Percentiles rank a stretch among this genome's conserved stretches.
These are phyloP conservation scores for Skeletonema potamos DNA, from an alignment of 108 stramenopile genomes.

Conservation along the genomic window DNA sequence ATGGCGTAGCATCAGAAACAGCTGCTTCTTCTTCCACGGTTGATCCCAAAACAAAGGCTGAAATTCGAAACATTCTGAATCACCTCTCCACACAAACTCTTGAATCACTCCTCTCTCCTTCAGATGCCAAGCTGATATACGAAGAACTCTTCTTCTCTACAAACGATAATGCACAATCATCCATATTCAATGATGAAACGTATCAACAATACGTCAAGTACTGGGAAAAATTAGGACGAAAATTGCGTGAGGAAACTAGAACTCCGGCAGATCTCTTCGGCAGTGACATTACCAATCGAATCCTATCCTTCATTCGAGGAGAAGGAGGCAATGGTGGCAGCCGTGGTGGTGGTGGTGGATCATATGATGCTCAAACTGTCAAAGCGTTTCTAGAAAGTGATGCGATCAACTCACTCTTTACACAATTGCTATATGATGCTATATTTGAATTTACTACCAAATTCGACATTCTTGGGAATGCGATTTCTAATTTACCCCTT, in stretches of 20 bases:
- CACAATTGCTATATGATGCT: conserved; percentile 61
- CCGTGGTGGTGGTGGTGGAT: conserved; percentile 16
- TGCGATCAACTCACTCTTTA: conserved; percentile 63
- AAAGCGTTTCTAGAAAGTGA: conserved; percentile 58
- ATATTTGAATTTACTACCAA: conserved; percentile 68
- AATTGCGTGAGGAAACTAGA: conserved; percentile 44
- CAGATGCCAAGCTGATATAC: conserved; percentile 48
- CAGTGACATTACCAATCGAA: conserved; percentile 49
- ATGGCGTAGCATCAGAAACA: too few relatives aligned
- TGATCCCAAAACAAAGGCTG: conserved; percentile 5
- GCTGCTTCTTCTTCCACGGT: not conserved
- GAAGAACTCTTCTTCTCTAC: conserved; percentile 44
- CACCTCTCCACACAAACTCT: conserved; percentile 43
- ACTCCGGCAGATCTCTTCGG: conserved; percentile 52
- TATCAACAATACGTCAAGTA: conserved; percentile 47
- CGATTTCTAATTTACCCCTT: conserved; percentile 55
- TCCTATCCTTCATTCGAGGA: conserved; percentile 45
- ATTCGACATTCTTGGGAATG: conserved; percentile 68
- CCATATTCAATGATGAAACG: conserved; percentile 44
- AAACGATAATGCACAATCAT: conserved; percentile 10
- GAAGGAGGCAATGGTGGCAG: conserved; percentile 12
- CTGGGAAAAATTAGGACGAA: conserved; percentile 51
- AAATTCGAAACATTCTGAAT: conserved; percentile 40
- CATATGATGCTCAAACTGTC: conserved; percentile 61
- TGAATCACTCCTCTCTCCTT: conserved; percentile 46